phyloP scores from a whole-genome alignment of 2,329 filamentous ascomycete genomes.

The Trichoderma lentiforme region DNA sequence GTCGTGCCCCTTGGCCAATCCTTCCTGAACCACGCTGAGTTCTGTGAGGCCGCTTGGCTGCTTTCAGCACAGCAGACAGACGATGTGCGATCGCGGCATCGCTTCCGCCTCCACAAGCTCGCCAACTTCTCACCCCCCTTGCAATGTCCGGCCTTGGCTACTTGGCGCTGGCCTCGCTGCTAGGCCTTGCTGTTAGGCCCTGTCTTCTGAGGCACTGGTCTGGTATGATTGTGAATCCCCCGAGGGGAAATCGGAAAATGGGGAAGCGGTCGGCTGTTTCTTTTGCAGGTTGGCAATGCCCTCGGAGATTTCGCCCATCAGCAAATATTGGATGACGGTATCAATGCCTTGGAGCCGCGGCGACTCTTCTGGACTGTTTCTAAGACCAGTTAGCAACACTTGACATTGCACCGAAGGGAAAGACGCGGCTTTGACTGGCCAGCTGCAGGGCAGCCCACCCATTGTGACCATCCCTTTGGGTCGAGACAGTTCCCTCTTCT shows the following conservation, averaged over 20 bases:
- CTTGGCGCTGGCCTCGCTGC: neutral
- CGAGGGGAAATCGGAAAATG: neutral
- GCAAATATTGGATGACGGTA: neutral
- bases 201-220: neutral
- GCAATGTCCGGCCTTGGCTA: neutral
- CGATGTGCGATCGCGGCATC: conserved; percentile 8
- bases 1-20: conserved; percentile 1
- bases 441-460: conserved; percentile 7
- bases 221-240: neutral
- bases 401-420: neutral
- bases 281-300: neutral
- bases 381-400: neutral
- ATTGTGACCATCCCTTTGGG: neutral
- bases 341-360: neutral
- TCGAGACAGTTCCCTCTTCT: neutral
- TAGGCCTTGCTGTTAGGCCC: neutral
- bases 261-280: neutral
- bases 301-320: neutral
- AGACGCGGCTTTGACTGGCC: neutral
- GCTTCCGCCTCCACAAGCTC: neutral
- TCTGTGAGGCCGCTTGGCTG: neutral
- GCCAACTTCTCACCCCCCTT: neutral
- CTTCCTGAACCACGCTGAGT: neutral
- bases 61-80: neutral
- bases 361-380: conserved; percentile 15